Evolutionary conservation across 2,329 filamentous ascomycete genomes (phyloP).

Genomic region (Ascocoryne sarcoides): DNA sequence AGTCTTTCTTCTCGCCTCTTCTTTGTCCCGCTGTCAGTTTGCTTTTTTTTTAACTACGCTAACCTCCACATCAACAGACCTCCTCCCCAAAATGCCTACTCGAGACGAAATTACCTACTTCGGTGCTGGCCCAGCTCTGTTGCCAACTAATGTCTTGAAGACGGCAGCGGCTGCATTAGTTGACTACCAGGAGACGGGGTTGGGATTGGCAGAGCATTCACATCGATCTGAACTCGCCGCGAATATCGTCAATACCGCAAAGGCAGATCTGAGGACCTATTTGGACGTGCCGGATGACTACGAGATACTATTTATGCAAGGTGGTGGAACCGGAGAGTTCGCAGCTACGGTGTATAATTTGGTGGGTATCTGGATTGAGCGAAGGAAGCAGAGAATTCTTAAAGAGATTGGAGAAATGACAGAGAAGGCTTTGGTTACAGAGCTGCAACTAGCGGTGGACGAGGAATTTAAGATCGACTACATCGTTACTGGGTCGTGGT

Average conservation of each 20-base stretch:
- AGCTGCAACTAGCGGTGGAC: conserved; percentile 54
- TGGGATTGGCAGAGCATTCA: conserved; percentile 83
- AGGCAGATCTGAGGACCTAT: conserved; percentile 61
- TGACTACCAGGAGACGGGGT: conserved; percentile 71
- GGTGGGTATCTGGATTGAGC: conserved; percentile 71
- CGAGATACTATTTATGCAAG: conserved; percentile 82
- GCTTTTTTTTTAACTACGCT: no score
- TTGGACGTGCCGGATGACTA: conserved; percentile 81
- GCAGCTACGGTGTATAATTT: conserved; percentile 77
- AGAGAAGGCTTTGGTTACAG: conserved; percentile 47
- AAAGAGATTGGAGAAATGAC: conserved; percentile 43
- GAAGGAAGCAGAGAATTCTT: conserved; percentile 51
- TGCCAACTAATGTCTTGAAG: conserved; percentile 76
- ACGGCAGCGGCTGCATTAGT: conserved; percentile 67
- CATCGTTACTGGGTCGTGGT: conserved; percentile 82
- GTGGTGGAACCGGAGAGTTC: conserved; percentile 80
- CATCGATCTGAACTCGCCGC: conserved; percentile 75
- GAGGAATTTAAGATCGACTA: conserved; percentile 78
- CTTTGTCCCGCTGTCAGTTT: no score
- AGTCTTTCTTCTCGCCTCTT: no score
- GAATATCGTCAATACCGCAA: conserved; percentile 70
- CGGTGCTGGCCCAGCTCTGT: conserved; percentile 78
- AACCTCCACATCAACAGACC: no score
- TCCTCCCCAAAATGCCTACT: conserved; percentile 49
- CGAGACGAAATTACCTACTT: conserved; percentile 76